phyloP scores from a whole-genome alignment of 495 filamentous ascomycete genomes.

The Penicillium antarcticum region DNA sequence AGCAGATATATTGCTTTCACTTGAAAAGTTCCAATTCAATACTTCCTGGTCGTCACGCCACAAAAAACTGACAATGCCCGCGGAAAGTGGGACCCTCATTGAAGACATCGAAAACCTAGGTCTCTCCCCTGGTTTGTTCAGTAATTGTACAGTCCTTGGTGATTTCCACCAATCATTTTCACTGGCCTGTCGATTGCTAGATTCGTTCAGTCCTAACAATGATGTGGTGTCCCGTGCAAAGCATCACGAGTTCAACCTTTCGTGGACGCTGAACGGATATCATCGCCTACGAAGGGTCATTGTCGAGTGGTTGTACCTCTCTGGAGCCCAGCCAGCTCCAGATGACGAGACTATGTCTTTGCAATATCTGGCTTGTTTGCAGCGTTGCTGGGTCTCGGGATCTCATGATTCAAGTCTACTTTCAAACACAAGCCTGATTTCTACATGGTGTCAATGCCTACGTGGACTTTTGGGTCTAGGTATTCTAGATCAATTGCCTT shows the following conservation, averaged over 20 bases:
- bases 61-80: conserved; percentile 24
- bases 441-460: conserved; percentile 30
- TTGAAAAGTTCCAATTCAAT: conserved; percentile 22
- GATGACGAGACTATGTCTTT: conserved; percentile 16
- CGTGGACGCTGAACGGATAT: conserved; percentile 36
- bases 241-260: conserved; percentile 13
- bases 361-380: conserved; percentile 24
- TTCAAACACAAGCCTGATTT: conserved; percentile 25
- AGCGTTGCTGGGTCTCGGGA: conserved; percentile 11
- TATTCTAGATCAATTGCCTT: conserved; percentile 12
- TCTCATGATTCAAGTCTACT: conserved; percentile 9
- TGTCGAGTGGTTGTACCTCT: conserved; percentile 24
- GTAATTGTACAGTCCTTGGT: conserved; percentile 20
- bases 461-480: conserved; percentile 21
- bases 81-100: conserved; percentile 24
- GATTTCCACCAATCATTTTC: conserved; percentile 21
- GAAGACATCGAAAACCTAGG: conserved; percentile 31
- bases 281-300: conserved; percentile 33
- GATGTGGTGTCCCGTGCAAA: background rate
- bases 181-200: conserved; percentile 26
- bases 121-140: conserved; percentile 29
- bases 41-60: background rate
- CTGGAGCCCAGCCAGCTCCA: conserved; percentile 7
- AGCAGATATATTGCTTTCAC: conserved; percentile 35
- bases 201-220: conserved; percentile 23